Base-by-base conservation (phyloP, 1,284 basidiomycete genomes). In the Phellinidium pouzarii region DNA sequence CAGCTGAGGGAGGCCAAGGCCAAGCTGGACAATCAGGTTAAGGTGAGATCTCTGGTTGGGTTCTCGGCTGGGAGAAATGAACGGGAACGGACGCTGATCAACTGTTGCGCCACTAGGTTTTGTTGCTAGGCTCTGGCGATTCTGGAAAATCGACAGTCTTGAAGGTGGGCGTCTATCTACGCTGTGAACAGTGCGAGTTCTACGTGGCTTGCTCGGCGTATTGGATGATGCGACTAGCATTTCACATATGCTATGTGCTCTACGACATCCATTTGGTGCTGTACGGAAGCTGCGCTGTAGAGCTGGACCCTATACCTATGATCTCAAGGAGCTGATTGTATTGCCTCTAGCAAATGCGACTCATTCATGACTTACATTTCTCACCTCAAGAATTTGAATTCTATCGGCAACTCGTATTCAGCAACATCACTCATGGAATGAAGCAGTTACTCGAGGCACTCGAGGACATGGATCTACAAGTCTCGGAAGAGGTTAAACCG, bases 91-190 rank as follows among this genome's bases (percentile, higher is more conserved):
- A n/a, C 50, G 34, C 62, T 31, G 61, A 49, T 60, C 51, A 56
- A 49, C 22, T 50, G 36, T 45, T 50, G 23, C 31, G 19, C 25
- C 3, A 17, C 19, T 58, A 87, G 85, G 85, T 89, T n/a, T 74
- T 96, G 50, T 75, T 97, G 22, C 77, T 96, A 26, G 94, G 94
- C 34, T 94, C 94, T 41, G 94, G 94, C 34, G 94, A 95, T 65
- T 91, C 87, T 27, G 94, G 94, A 42, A 97, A 97, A 70, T 92
- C 89, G 9, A 96, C 94, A 3, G 77, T 94, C 60, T 78, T 94
- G 65, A 93, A 93, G 74, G 87, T 86, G 53, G 38, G 71, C n/a
- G n/a, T n/a, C 60, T n/a, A 23, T 44, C 8, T 25, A 26, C 62
- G 44, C 62, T 5, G 34, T 41, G 27, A 44, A 40, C 7, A 7